Evolutionary conservation across 2,329 filamentous ascomycete genomes (phyloP).

Genomic region (Beauveria asiatica): DNA sequence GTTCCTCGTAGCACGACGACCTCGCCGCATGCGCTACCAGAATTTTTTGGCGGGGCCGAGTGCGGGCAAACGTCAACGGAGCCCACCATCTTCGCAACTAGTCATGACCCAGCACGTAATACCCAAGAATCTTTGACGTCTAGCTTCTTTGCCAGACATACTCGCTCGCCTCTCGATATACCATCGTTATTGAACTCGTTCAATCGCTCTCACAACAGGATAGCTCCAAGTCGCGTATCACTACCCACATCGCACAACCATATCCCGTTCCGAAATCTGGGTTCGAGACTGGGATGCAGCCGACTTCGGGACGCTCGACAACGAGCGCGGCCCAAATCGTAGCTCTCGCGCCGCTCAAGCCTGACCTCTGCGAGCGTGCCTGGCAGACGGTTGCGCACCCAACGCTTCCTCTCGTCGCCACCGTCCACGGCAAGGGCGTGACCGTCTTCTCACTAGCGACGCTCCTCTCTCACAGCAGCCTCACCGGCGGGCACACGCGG

Average conservation of each 20-base stretch:
- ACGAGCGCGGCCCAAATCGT: constrained; percentile 23
- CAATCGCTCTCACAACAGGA: neutral
- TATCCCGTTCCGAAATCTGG: neutral
- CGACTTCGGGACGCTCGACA: constrained; percentile 14
- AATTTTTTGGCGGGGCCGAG: constrained; percentile 1
- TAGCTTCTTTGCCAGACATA: neutral
- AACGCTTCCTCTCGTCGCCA: constrained; percentile 78
- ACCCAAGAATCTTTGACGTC: neutral
- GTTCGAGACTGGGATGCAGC: constrained; percentile 5
- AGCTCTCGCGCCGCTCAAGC: constrained; percentile 43
- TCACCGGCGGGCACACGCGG: constrained; percentile 83
- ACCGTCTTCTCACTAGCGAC: constrained; percentile 82
- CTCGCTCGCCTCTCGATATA: neutral
- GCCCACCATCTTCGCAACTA: neutral
- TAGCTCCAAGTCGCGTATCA: neutral
- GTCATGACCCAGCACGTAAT: neutral
- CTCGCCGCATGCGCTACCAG: neutral
- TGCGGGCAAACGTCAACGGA: neutral
- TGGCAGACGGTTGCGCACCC: constrained; percentile 86
- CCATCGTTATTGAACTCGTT: neutral
- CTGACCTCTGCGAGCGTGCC: constrained; percentile 59
- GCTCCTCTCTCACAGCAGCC: constrained; percentile 67
- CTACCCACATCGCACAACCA: neutral
- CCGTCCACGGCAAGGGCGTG: constrained; percentile 77
- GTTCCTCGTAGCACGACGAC: too few relatives aligned